Evolutionary conservation across 176 grass and related monocot species (phyloP).

Genomic region (Thalia dealbata): DNA sequence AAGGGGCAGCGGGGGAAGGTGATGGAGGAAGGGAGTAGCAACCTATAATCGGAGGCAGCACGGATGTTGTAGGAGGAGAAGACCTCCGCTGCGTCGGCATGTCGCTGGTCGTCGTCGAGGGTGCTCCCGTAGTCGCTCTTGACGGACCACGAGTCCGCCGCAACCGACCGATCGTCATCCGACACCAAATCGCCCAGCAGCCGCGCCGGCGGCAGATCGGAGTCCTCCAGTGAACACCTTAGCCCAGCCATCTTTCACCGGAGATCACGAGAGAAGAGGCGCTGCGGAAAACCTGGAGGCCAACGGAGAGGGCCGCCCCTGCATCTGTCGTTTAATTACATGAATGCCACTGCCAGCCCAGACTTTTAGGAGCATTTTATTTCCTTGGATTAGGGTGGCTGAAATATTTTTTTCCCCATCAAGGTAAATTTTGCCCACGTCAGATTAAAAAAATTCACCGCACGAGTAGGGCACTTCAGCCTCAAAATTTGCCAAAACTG

Average conservation of each 20-base stretch:
- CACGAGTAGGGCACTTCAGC: too few species aligned
- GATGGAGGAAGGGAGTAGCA: not conserved
- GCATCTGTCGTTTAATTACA: too few species aligned
- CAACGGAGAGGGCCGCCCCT: too few species aligned
- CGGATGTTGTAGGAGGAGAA: slow-evolving; percentile 28
- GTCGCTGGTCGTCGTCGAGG: slow-evolving; percentile 29
- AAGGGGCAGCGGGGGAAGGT: not conserved
- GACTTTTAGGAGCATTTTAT: too few species aligned
- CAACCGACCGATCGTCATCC: slow-evolving; percentile 86
- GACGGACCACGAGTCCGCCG: slow-evolving; percentile 98
- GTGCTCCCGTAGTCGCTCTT: slow-evolving; percentile 93
- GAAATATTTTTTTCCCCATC: too few species aligned
- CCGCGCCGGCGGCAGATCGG: slow-evolving; percentile 51
- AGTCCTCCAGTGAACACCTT: slow-evolving; percentile 69
- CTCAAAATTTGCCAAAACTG: too few species aligned
- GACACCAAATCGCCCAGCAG: slow-evolving; percentile 36
- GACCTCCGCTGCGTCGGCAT: slow-evolving; percentile 10
- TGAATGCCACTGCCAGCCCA: too few species aligned
- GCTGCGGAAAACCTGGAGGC: too few species aligned
- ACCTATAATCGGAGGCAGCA: slow-evolving; percentile 70
- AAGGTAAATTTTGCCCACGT: too few species aligned
- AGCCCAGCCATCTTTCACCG: slow-evolving; percentile 54
- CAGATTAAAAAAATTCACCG: too few species aligned
- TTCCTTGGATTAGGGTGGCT: too few species aligned
- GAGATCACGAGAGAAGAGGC: not conserved